Percentiles rank a stretch among this genome's conserved stretches.
These are phyloP conservation scores for Bretziella fagacearum DNA, from an alignment of 2,329 filamentous ascomycete genomes.

Conservation along the genomic window DNA sequence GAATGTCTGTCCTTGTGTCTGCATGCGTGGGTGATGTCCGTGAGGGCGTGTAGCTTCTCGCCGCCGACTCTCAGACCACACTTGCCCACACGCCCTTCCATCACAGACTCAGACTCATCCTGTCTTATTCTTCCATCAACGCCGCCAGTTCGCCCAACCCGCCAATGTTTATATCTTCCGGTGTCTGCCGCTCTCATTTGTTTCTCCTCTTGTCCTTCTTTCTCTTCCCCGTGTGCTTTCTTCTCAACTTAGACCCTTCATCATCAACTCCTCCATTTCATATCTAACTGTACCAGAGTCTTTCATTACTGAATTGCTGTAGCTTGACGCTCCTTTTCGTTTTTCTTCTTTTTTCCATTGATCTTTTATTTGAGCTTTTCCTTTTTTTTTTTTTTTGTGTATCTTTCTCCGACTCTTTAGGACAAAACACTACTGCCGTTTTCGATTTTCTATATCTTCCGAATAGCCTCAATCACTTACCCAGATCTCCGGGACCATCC, in stretches of 20 bases:
- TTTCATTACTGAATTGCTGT: conserved; percentile 15
- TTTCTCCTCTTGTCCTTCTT: conserved; percentile 2
- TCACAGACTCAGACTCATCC: not conserved
- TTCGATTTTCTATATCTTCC: conserved; percentile 1
- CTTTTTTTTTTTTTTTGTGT: conserved; percentile 7
- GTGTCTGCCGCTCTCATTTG: not conserved
- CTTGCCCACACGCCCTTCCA: not conserved
- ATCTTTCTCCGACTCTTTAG: conserved; percentile 3
- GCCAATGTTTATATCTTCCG: conserved; percentile 4
- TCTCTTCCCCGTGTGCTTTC: conserved; percentile 9
- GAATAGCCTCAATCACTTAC: not conserved
- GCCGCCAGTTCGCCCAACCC: not conserved
- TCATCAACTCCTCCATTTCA: conserved; percentile 16
- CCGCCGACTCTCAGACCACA: not conserved
- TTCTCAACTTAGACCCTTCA: conserved; percentile 11
- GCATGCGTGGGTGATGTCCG: not conserved
- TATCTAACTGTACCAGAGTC: conserved; percentile 16
- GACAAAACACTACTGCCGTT: not conserved
- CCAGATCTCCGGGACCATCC: not conserved
- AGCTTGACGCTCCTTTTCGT: conserved; percentile 14
- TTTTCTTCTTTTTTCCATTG: conserved; percentile 4
- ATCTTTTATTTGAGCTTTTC: conserved; percentile 9
- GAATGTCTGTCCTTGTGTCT: not conserved
- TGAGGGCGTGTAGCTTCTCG: not conserved
- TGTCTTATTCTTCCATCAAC: not conserved